These are phyloP conservation scores for Babesia microti DNA, from an alignment of 169 alveolate genomes.

Conservation along the genomic window DNA sequence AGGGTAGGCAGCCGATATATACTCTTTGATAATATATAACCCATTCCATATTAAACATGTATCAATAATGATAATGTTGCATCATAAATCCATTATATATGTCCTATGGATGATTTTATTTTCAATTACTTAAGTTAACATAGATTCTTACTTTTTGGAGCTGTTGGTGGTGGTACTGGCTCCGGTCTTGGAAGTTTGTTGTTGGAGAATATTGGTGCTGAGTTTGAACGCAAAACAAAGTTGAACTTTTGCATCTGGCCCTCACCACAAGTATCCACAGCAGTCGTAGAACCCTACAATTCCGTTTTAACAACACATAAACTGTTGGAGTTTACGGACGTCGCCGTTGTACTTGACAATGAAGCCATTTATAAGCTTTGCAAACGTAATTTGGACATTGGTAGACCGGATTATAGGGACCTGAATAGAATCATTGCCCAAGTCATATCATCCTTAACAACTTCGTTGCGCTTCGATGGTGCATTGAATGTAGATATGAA, in stretches of 20 bases:
- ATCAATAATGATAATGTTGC: too few species aligned
- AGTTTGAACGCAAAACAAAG: conserved; percentile 85
- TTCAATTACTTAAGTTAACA: too few species aligned
- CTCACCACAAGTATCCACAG: conserved; percentile 82
- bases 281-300: conserved; percentile 92
- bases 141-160: conserved; percentile 82
- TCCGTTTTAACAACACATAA: conserved; percentile 86
- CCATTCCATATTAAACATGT: too few species aligned
- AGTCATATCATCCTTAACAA: conserved; percentile 81
- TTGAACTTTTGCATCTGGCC: conserved; percentile 87
- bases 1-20: too few species aligned
- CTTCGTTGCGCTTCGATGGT: conserved; percentile 91
- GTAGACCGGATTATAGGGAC: conserved; percentile 82
- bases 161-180: conserved; percentile 96
- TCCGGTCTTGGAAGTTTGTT: conserved; percentile 87
- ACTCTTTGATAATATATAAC: too few species aligned
- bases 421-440: conserved; percentile 86
- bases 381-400: conserved; percentile 80
- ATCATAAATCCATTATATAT: too few species aligned
- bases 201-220: conserved; percentile 84
- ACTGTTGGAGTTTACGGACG: conserved; percentile 87
- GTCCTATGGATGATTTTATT: too few species aligned
- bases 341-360: conserved; percentile 84
- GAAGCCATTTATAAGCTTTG: conserved; percentile 87
- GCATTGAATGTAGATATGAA: conserved; percentile 86